Base-by-base conservation (phyloP, 2,329 filamentous ascomycete species). In the Colletotrichum chlorophyti region DNA sequence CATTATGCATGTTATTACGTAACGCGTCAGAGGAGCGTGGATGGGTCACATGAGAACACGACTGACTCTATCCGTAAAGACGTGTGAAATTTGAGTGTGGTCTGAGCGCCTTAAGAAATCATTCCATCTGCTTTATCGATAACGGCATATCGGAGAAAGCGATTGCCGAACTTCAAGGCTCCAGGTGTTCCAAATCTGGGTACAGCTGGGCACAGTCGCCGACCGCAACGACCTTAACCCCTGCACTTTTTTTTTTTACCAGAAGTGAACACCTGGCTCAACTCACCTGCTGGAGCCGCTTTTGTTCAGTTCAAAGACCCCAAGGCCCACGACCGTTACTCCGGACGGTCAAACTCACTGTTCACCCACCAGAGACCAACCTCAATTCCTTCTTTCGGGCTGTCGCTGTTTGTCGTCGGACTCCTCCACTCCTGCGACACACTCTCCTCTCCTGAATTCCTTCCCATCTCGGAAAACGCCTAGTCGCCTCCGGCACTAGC, bases 211-310 rank as follows among this genome's bases (percentile, higher is more conserved):
- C 24, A 15, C 32, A 37, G 23, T 38, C 19, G 8, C 23, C 15
- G 45, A 27, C 31, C 23, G 37, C 21, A 42, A 41, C 35, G 42
- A 49, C 37, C 51, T 43, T 29, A 10, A 49, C 43, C 55, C 55
- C 55, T 59, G 55, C 51, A 58, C 32, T 46, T 54, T 17, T 40
- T 59, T 61, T 53, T 49, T 48, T 35, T 43, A 45, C 27, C 37
- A 52, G 59, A 63, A 63, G 61, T 54, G 61, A 63, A 63, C 61
- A 63, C 61, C 61, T 63, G 61, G 61, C 61, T 63, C 50, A 54
- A 53, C 61, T 53, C 50, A 54, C 58, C 61, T 53, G 34, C 40
- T 51, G 55, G 51, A 19, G 49, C 52, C 51, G 38, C 37, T 49
- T 55, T 59, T 59, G 51, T 38, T 49, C 23, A 53, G 51, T 38